phyloP scores from a whole-genome alignment of 257 asterid species.

The Ligustrum vulgare region DNA sequence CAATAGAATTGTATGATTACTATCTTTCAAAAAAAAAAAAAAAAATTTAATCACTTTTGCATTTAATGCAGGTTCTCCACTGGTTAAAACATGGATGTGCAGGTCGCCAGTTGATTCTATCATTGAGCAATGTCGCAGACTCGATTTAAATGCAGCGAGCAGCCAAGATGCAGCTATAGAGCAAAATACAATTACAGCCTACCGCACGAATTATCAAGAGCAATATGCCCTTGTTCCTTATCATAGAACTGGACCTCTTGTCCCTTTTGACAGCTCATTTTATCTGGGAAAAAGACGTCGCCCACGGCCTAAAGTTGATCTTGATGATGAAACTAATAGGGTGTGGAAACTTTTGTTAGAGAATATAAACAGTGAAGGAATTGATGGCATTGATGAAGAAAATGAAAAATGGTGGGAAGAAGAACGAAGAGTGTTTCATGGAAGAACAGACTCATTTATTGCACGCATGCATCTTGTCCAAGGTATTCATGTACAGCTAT shows the following conservation, averaged over 20 bases:
- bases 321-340: constrained; percentile 51
- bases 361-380: constrained; percentile 51
- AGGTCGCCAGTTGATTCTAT: constrained; percentile 31
- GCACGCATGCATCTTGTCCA: constrained; percentile 64
- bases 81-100: constrained; percentile 24
- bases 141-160: constrained; percentile 29
- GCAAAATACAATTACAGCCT: constrained; percentile 20
- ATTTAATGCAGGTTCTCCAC: constrained; percentile 31
- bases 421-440: constrained; percentile 47
- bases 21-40: constrained; percentile 7
- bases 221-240: constrained; percentile 44
- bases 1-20: constrained; percentile 17
- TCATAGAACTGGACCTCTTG: constrained; percentile 40
- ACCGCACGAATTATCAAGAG: constrained; percentile 20
- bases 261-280: constrained; percentile 32
- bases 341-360: constrained; percentile 59
- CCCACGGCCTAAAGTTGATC: constrained; percentile 52
- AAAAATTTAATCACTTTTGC: neutral
- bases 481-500: constrained; percentile 29
- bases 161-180: constrained; percentile 18
- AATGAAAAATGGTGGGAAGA: constrained; percentile 57
- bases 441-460: constrained; percentile 56
- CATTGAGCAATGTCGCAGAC: constrained; percentile 28
- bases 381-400: constrained; percentile 50
- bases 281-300: constrained; percentile 24